phyloP scores from a whole-genome alignment of 148 eudicot species.

The Persicaria tinctoria region DNA sequence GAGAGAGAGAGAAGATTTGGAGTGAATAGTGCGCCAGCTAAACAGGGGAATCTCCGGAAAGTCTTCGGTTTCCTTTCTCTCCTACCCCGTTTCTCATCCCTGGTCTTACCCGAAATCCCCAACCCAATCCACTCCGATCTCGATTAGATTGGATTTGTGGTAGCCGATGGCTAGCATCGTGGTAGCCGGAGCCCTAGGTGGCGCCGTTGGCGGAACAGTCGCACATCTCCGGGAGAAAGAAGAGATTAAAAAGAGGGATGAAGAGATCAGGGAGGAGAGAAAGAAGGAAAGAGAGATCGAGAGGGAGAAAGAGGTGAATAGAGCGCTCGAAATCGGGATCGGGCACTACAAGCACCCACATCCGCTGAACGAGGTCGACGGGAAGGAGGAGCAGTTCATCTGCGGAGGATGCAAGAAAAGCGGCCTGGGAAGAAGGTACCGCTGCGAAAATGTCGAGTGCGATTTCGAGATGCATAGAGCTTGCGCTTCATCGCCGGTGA shows the following conservation, averaged over 20 bases:
- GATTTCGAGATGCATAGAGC: slow-evolving; percentile 19
- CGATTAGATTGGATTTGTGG: neutral
- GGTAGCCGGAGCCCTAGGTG: slow-evolving; percentile 8
- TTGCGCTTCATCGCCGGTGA: slow-evolving; percentile 15
- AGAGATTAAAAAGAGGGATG: slow-evolving; percentile 17
- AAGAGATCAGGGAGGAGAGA: slow-evolving; percentile 1
- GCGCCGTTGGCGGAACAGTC: slow-evolving; percentile 2
- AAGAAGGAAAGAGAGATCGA: slow-evolving; percentile 14
- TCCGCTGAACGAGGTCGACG: slow-evolving; percentile 9
- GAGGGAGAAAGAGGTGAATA: slow-evolving; percentile 1
- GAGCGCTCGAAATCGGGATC: slow-evolving; percentile 12
- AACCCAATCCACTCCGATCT: neutral
- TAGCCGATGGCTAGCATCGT: neutral
- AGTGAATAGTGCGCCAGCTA: neutral
- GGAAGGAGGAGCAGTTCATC: neutral
- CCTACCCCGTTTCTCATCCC: neutral
- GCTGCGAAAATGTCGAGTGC: slow-evolving; percentile 3
- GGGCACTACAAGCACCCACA: slow-evolving; percentile 5
- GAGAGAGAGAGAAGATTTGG: too few relatives aligned
- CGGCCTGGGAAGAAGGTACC: neutral
- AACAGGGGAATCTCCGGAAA: neutral
- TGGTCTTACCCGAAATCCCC: neutral
- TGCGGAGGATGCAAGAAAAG: slow-evolving; percentile 6
- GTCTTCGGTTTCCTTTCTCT: neutral
- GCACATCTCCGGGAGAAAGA: neutral